Evolutionary conservation across 192 early-diverging fungal species (phyloP).

Genomic region (Pecoramyces ruminantium): DNA sequence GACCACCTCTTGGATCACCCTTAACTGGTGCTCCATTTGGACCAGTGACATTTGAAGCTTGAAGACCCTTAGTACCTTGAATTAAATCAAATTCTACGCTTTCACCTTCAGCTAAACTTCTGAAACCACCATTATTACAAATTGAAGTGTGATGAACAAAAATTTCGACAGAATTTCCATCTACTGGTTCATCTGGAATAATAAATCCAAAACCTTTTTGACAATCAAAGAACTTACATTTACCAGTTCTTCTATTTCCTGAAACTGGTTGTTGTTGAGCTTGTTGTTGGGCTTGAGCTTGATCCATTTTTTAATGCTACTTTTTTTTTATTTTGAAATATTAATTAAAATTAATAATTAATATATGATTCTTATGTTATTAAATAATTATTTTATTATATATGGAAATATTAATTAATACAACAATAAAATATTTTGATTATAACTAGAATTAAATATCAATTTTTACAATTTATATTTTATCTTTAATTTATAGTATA

Average conservation of each 20-base stretch:
- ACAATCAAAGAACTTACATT: background rate
- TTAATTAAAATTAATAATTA: too few species aligned
- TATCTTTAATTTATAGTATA: too few species aligned
- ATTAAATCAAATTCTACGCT: slow-evolving; percentile 18
- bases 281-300: background rate
- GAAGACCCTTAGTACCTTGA: slow-evolving; percentile 64
- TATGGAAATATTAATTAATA: too few species aligned
- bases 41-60: slow-evolving; percentile 67
- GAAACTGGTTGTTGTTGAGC: background rate
- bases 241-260: background rate
- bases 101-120: slow-evolving; percentile 19
- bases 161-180: slow-evolving; percentile 48
- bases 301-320: background rate
- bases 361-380: too few species aligned
- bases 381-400: too few species aligned
- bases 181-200: slow-evolving; percentile 44
- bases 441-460: too few species aligned
- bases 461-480: too few species aligned
- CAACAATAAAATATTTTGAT: too few species aligned
- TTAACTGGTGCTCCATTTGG: slow-evolving; percentile 49
- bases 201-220: slow-evolving; percentile 65
- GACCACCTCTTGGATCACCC: slow-evolving; percentile 41
- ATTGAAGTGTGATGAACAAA: slow-evolving; percentile 69
- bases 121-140: slow-evolving; percentile 53
- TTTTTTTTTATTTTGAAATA: too few species aligned